Percentiles rank a stretch among this genome's conserved stretches.
phyloP scores from a whole-genome alignment of 73 alveolate species.

The Tetrahymena elliotti region DNA sequence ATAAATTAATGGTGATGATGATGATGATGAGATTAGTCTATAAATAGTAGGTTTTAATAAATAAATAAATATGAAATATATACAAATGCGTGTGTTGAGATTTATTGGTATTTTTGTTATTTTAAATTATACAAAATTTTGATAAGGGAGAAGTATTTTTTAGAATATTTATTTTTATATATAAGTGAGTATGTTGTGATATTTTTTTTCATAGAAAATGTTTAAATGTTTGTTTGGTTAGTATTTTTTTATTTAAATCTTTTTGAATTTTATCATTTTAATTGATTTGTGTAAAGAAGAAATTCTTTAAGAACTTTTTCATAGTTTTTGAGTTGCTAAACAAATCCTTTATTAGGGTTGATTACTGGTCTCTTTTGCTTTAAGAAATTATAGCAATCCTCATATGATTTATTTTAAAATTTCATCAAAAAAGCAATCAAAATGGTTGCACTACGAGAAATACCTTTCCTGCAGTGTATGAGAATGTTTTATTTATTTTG shows the following conservation, averaged over 20 bases:
- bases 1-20: too few species aligned
- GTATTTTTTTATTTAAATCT: background rate
- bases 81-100: background rate
- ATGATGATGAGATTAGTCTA: background rate
- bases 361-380: slow-evolving; percentile 48
- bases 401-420: slow-evolving; percentile 41
- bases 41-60: too few species aligned
- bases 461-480: slow-evolving; percentile 60
- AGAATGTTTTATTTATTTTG: background rate
- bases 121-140: background rate
- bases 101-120: background rate
- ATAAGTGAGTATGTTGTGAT: too few species aligned
- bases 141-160: background rate
- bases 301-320: background rate
- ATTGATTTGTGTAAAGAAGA: background rate
- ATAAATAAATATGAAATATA: too few species aligned
- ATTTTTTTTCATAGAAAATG: background rate
- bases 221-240: background rate
- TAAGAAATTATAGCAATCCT: slow-evolving; percentile 43
- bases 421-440: slow-evolving; percentile 58
- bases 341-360: slow-evolving; percentile 55
- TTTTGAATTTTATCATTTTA: background rate
- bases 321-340: slow-evolving; percentile 46
- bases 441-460: slow-evolving; percentile 46
- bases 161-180: too few species aligned